A percentile compares a stretch with the other conserved stretches of the same genome.
These are phyloP conservation scores for Nematocida minor DNA, from an alignment of 371 early-diverging fungal species.

Conservation along the genomic window DNA sequence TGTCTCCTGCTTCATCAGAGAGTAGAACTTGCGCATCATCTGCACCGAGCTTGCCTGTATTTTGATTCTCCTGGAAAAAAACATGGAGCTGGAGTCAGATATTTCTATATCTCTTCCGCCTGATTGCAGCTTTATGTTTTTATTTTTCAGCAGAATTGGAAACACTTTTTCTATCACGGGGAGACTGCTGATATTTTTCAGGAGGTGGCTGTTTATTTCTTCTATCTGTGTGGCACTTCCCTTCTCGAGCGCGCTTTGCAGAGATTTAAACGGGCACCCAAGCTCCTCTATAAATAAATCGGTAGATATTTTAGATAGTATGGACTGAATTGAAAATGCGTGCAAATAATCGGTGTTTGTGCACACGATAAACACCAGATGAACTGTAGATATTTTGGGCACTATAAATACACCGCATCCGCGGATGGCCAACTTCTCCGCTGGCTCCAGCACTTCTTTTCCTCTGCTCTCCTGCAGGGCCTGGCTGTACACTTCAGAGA, in stretches of 20 bases:
- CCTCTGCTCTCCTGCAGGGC: not conserved
- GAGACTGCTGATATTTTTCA: not conserved
- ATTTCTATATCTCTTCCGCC: slow-evolving; percentile 14
- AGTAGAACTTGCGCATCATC: slow-evolving; percentile 27
- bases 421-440: not conserved
- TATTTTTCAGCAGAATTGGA: slow-evolving; percentile 6
- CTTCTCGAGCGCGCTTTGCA: not conserved
- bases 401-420: slow-evolving; percentile 29
- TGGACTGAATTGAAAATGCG: slow-evolving; percentile 1
- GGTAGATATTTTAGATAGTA: not conserved
- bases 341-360: slow-evolving; percentile 37
- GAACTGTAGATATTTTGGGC: not conserved
- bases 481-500: slow-evolving; percentile 13
- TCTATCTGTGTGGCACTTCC: not conserved
- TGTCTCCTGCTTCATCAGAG: not conserved
- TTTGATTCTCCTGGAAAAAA: slow-evolving; percentile 1
- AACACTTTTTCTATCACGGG: not conserved
- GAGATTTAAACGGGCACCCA: not conserved
- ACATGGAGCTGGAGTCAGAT: not conserved
- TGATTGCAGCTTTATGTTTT: not conserved
- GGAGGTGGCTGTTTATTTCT: slow-evolving; percentile 19
- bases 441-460: not conserved
- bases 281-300: not conserved
- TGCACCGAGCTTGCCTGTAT: not conserved
- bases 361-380: slow-evolving; percentile 1